These are phyloP conservation scores for Immersiporthe knoxdaviesiana DNA, from an alignment of 2,329 filamentous ascomycete genomes.

Conservation along the genomic window DNA sequence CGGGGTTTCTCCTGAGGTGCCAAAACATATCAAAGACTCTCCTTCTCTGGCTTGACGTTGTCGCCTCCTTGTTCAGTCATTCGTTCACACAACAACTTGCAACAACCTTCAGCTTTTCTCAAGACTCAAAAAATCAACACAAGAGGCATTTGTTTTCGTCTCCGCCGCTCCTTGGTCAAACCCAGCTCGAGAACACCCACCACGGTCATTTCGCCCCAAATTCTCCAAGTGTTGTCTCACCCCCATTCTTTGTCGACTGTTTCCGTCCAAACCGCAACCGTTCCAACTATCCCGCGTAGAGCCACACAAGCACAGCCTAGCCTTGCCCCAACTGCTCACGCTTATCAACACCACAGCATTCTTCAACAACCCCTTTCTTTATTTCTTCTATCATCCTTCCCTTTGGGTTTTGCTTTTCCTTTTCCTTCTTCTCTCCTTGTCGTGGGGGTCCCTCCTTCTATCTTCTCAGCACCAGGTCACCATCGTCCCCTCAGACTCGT, in stretches of 20 bases:
- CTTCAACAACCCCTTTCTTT: not conserved
- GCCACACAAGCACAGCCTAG: constrained; percentile 3
- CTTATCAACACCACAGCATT: not conserved
- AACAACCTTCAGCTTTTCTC: not conserved
- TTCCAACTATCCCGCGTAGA: constrained; percentile 10
- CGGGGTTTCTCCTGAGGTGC: not conserved
- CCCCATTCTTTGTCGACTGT: constrained; percentile 3
- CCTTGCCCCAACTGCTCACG: not conserved
- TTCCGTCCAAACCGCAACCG: constrained; percentile 10
- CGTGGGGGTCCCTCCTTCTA: not conserved
- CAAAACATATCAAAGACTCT: not conserved
- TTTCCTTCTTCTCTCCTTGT: not conserved
- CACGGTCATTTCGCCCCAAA: not conserved
- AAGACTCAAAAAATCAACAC: not conserved
- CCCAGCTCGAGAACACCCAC: not conserved
- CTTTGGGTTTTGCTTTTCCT: not conserved
- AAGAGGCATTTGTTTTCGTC: not conserved
- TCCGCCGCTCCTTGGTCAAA: not conserved
- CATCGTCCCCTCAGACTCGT: not conserved
- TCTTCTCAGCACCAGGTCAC: not conserved
- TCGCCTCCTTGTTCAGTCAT: not conserved
- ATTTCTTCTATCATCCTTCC: not conserved
- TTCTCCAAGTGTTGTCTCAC: constrained; percentile 5
- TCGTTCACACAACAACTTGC: not conserved
- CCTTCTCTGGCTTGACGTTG: not conserved